Conservation (phyloP, 306 rosid species). For the Begonia peltatifolia region DNA sequence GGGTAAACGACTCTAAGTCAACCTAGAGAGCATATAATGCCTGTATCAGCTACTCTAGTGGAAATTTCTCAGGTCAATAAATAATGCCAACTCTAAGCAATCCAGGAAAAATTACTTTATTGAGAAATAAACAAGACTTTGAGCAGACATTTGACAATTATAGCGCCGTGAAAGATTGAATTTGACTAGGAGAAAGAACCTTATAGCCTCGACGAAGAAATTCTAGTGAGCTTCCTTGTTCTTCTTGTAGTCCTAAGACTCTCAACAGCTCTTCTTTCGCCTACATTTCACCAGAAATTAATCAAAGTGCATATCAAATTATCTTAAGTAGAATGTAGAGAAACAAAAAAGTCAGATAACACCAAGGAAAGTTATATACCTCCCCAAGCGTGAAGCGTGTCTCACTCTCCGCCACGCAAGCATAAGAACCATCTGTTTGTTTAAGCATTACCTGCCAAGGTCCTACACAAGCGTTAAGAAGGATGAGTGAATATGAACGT, state of each 20-base stretch:
- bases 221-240: constrained; percentile 80
- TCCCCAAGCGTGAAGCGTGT: constrained; percentile 83
- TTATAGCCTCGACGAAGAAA: constrained; percentile 95
- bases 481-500: constrained; percentile 2
- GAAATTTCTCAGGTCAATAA: not conserved
- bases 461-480: constrained; percentile 32
- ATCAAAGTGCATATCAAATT: constrained; percentile 6
- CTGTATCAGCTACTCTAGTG: not conserved
- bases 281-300: too few species aligned
- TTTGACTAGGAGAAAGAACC: constrained; percentile 25
- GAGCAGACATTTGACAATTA: not conserved
- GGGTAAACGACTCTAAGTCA: not conserved
- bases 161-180: constrained; percentile 7
- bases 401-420: constrained; percentile 88
- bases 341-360: constrained; percentile 15
- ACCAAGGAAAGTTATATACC: constrained; percentile 24
- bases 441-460: constrained; percentile 99
- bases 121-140: not conserved
- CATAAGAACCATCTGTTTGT: constrained; percentile 85
- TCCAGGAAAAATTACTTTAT: not conserved
- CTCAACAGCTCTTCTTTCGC: constrained; percentile 81
- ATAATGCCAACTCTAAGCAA: not conserved
- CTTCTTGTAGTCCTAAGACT: constrained; percentile 90
- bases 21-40: not conserved
- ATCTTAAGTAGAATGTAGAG: not conserved